phyloP scores from a whole-genome alignment of 371 early-diverging fungal genomes.

The Conidiobolus incongruus region DNA sequence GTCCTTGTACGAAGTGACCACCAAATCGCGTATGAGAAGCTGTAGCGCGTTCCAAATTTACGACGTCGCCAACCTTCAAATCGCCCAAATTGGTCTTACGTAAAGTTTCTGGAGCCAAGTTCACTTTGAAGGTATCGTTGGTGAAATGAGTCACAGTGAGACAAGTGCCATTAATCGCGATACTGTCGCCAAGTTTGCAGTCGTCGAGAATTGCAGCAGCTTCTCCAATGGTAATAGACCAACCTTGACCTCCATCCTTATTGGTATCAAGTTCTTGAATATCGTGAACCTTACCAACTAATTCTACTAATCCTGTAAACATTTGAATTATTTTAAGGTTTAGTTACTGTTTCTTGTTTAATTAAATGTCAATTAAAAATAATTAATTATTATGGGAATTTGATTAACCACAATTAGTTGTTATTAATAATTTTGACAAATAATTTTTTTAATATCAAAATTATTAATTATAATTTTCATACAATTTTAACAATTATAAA shows the following conservation, averaged over 20 bases:
- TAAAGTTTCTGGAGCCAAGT: constrained; percentile 79
- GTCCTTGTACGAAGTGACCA: constrained; percentile 94
- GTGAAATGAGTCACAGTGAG: constrained; percentile 87
- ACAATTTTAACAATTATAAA: no score
- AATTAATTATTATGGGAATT: no score
- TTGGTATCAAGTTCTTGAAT: constrained; percentile 39
- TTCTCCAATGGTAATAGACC: constrained; percentile 54
- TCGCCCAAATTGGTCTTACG: constrained; percentile 70
- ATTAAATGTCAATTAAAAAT: no score
- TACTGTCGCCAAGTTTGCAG: constrained; percentile 84
- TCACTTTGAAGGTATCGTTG: constrained; percentile 61
- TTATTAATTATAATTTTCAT: no score
- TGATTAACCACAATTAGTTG: no score
- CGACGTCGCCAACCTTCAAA: constrained; percentile 47
- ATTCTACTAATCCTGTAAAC: constrained; percentile 94
- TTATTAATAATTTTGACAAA: no score
- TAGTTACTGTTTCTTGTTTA: no score
- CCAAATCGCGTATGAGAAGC: constrained; percentile 69
- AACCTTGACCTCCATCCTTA: constrained; percentile 64
- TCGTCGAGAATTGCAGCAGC: constrained; percentile 50
- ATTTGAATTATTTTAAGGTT: constrained; percentile 25
- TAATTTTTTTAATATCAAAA: no score
- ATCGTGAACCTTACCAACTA: constrained; percentile 50
- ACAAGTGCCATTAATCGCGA: constrained; percentile 89
- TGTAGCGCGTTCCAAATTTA: constrained; percentile 90